Percentiles rank a stretch among this genome's conserved stretches.
Conservation (phyloP, 139 green algal species). For the Mychonastes homosphaera region DNA sequence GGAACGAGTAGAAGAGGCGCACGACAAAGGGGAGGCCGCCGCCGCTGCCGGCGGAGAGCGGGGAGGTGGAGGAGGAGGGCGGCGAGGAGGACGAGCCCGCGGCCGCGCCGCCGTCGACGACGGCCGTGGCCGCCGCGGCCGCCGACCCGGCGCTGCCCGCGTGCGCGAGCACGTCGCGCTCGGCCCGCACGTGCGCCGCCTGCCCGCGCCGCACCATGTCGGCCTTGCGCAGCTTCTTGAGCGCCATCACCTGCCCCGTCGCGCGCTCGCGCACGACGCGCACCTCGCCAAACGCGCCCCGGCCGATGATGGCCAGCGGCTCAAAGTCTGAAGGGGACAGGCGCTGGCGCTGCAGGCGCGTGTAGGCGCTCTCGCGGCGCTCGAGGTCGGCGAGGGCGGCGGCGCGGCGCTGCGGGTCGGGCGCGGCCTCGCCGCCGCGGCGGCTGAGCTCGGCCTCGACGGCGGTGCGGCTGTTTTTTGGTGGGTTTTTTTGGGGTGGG, state of each 20-base stretch:
- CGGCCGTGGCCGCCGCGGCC: constrained; percentile 70
- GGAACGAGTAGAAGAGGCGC: constrained; percentile 90
- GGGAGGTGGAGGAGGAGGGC: too few species aligned
- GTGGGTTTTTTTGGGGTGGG: too few species aligned
- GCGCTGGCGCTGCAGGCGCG: constrained; percentile 70
- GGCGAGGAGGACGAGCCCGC: too few species aligned
- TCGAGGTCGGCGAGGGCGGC: constrained; percentile 46
- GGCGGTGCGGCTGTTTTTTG: constrained; percentile 45
- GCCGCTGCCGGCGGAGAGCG: constrained; percentile 63
- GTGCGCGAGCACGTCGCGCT: constrained; percentile 90
- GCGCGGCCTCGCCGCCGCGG: too few species aligned
- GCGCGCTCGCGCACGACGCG: constrained; percentile 70
- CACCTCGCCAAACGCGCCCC: constrained; percentile 92
- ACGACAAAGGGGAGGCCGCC: constrained; percentile 83
- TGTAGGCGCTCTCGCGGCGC: constrained; percentile 63
- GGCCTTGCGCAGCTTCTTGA: constrained; percentile 95
- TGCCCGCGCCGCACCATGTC: constrained; percentile 92
- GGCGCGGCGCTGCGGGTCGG: constrained; percentile 36
- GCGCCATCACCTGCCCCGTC: constrained; percentile 79
- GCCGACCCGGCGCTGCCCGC: constrained; percentile 67
- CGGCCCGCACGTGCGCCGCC: constrained; percentile 90
- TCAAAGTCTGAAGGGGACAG: constrained; percentile 88
- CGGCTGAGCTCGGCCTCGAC: constrained; percentile 67
- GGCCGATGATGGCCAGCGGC: constrained; percentile 86
- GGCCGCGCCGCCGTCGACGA: too few species aligned